phyloP scores from a whole-genome alignment of 2,329 filamentous ascomycete species.

The Aciculosporium take region DNA sequence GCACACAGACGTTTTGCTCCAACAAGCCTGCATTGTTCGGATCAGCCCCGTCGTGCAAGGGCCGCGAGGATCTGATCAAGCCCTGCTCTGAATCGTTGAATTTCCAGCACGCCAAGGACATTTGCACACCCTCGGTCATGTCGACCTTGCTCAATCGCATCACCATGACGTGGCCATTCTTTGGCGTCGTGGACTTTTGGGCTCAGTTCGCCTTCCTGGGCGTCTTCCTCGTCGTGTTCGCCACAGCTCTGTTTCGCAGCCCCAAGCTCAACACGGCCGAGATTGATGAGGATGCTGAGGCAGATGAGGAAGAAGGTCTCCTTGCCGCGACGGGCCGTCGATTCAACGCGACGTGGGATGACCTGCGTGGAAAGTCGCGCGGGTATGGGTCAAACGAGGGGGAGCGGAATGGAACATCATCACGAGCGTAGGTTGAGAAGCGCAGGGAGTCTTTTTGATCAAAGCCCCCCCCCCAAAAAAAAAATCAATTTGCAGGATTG shows the following conservation, averaged over 20 bases:
- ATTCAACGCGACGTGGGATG: conserved; percentile 79
- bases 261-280: conserved; percentile 64
- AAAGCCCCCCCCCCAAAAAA: too few relatives aligned
- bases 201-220: conserved; percentile 83
- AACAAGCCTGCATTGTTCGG: conserved; percentile 47
- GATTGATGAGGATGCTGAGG: conserved; percentile 78
- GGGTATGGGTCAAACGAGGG: conserved; percentile 9
- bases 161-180: conserved; percentile 88
- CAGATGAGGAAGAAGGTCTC: conserved; percentile 85
- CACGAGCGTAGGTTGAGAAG: neutral
- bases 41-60: conserved; percentile 59
- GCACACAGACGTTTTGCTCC: conserved; percentile 87
- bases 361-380: conserved; percentile 49
- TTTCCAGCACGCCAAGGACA: conserved; percentile 55
- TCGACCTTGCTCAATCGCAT: conserved; percentile 89
- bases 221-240: conserved; percentile 69
- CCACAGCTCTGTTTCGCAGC: conserved; percentile 65
- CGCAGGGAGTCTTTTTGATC: too few relatives aligned
- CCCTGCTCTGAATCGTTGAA: conserved; percentile 67
- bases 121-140: conserved; percentile 84
- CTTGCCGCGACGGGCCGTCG: conserved; percentile 69
- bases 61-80: conserved; percentile 56
- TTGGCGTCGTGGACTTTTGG: conserved; percentile 89
- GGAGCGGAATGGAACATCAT: conserved; percentile 5
- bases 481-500: neutral